phyloP scores from a whole-genome alignment of 169 alveolate genomes.

The Perkinsus olseni region DNA sequence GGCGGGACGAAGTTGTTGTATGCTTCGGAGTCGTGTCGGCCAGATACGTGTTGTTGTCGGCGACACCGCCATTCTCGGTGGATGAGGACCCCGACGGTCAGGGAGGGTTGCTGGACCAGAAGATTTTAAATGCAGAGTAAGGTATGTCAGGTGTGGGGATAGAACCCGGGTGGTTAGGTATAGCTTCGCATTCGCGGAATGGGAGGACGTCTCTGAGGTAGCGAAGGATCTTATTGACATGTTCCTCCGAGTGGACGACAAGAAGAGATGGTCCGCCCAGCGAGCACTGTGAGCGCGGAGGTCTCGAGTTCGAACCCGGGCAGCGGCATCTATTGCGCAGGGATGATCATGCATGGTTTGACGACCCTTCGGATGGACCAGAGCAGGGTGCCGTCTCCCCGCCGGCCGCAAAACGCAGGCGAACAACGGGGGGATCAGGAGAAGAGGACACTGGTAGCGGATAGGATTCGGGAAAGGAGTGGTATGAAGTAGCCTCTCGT shows the following conservation, averaged over 20 bases:
- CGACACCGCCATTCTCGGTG: neutral
- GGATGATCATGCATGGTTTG: neutral
- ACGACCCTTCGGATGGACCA: neutral
- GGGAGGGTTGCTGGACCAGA: neutral
- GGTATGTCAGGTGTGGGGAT: neutral
- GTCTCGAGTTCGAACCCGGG: neutral
- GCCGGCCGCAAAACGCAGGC: neutral
- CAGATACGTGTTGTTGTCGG: neutral
- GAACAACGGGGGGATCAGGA: neutral
- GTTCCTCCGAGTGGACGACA: neutral
- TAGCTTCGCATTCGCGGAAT: neutral
- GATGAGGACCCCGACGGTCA: neutral
- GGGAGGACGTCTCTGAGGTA: neutral
- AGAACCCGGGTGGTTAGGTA: neutral
- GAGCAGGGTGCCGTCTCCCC: neutral
- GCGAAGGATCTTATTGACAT: neutral
- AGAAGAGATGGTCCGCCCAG: neutral
- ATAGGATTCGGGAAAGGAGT: neutral
- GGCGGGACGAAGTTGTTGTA: too few species aligned
- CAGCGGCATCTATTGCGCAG: neutral
- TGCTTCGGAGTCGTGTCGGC: neutral
- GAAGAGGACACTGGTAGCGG: neutral
- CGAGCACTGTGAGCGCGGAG: neutral
- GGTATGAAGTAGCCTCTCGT: too few species aligned
- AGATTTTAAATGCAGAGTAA: neutral